Conservation (phyloP, 2,329 filamentous ascomycete genomes). For the Cadophora sp. region DNA sequence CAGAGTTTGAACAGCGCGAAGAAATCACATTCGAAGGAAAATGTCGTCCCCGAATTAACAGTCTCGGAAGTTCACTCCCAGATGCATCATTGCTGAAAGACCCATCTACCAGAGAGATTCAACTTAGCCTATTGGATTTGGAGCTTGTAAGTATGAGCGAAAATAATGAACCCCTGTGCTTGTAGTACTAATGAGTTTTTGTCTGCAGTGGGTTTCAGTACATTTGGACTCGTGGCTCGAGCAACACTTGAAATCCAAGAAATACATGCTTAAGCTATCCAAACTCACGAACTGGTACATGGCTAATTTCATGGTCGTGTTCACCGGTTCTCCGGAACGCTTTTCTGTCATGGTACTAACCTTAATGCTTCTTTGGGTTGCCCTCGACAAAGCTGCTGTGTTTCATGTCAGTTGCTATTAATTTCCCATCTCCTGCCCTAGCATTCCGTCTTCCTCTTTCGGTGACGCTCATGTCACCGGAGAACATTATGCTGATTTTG, state of each 20-base stretch:
- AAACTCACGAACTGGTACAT: slow-evolving; percentile 44
- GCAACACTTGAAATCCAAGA: slow-evolving; percentile 1
- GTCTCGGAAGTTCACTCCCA: slow-evolving; percentile 17
- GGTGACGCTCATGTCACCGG: too few relatives aligned
- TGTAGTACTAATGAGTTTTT: background rate
- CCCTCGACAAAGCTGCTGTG: slow-evolving; percentile 56
- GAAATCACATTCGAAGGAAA: slow-evolving; percentile 16
- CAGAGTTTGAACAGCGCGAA: background rate
- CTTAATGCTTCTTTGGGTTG: slow-evolving; percentile 63
- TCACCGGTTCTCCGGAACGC: slow-evolving; percentile 51
- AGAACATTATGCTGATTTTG: background rate
- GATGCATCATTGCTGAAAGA: background rate
- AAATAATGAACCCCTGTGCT: background rate
- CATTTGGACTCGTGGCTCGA: slow-evolving; percentile 21
- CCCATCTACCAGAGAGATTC: background rate
- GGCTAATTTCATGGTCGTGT: slow-evolving; percentile 39
- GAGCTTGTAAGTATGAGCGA: slow-evolving; percentile 9
- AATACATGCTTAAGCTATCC: background rate
- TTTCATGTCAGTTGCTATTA: slow-evolving; percentile 19
- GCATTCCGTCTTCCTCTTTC: background rate
- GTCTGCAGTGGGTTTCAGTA: slow-evolving; percentile 15
- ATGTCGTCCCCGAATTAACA: slow-evolving; percentile 19
- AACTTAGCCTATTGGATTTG: slow-evolving; percentile 21
- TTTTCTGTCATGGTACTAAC: slow-evolving; percentile 63
- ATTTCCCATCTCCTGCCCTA: background rate